Percentiles rank a stretch among this genome's conserved stretches.
Evolutionary conservation across 352 stramenopile genomes (phyloP).

Genomic region (Globisporangium cederbergense): DNA sequence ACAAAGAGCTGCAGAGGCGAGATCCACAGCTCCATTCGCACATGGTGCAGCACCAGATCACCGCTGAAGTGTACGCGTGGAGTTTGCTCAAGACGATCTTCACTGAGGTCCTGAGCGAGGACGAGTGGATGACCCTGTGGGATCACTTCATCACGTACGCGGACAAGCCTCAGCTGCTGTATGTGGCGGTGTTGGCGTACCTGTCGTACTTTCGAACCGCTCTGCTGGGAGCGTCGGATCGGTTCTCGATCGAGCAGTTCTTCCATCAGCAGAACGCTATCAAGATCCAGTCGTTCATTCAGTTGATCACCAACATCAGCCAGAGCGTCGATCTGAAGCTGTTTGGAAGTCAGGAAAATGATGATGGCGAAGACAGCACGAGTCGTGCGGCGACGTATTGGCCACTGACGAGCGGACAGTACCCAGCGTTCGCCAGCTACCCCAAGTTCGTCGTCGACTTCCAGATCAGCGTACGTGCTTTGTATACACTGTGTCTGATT

Average conservation of each 20-base stretch:
- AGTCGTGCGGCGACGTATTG: slow-evolving; percentile 26
- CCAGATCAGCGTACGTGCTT: slow-evolving; percentile 66
- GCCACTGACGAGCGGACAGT: slow-evolving; percentile 67
- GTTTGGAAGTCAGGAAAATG: slow-evolving; percentile 16
- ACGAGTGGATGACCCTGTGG: slow-evolving; percentile 88
- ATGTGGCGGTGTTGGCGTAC: slow-evolving; percentile 68
- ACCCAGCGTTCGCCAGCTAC: slow-evolving; percentile 78
- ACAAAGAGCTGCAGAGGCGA: slow-evolving; percentile 61
- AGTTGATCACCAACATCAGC: slow-evolving; percentile 58
- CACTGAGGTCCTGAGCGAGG: slow-evolving; percentile 83
- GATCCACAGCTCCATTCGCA: slow-evolving; percentile 78
- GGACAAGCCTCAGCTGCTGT: slow-evolving; percentile 60
- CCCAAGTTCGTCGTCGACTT: slow-evolving; percentile 81
- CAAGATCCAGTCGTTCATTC: slow-evolving; percentile 66
- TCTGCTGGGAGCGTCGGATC: slow-evolving; percentile 48
- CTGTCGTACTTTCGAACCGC: slow-evolving; percentile 64
- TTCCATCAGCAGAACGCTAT: slow-evolving; percentile 85
- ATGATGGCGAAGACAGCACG: background rate
- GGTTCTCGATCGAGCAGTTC: slow-evolving; percentile 75
- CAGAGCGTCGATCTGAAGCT: slow-evolving; percentile 33
- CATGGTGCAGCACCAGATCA: slow-evolving; percentile 63
- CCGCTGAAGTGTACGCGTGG: slow-evolving; percentile 74
- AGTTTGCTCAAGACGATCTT: slow-evolving; percentile 86
- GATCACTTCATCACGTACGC: slow-evolving; percentile 82
- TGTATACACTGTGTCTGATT: background rate